Percentiles rank a stretch among this genome's conserved stretches.
Evolutionary conservation across 2,329 filamentous ascomycete species (phyloP).

Genomic region (Colletotrichum sp.): DNA sequence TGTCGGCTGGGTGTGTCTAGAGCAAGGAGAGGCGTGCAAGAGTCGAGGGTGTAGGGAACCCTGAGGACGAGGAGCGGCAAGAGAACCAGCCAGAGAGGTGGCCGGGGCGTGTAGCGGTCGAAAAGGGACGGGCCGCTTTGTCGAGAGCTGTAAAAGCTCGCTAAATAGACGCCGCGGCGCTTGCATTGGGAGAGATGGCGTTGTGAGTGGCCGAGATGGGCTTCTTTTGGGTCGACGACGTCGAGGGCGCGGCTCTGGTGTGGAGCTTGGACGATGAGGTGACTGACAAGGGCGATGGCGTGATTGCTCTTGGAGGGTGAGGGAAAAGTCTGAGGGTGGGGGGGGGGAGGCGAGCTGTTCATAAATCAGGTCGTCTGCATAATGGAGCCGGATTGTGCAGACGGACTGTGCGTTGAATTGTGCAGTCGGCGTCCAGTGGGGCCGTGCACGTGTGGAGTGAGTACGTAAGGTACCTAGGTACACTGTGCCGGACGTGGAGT

Average conservation of each 20-base stretch:
- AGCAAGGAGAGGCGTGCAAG: conserved; percentile 10
- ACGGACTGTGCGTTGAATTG: background rate
- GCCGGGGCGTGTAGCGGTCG: background rate
- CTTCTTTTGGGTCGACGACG: conserved; percentile 17
- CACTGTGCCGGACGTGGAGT: background rate
- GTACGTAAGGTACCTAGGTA: background rate
- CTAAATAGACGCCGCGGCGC: conserved; percentile 20
- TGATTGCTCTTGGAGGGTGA: conserved; percentile 9
- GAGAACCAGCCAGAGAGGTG: background rate
- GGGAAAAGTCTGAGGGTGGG: background rate
- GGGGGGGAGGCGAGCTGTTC: background rate
- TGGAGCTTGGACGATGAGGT: conserved; percentile 21
- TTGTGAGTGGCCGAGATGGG: conserved; percentile 13
- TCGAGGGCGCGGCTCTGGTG: conserved; percentile 21
- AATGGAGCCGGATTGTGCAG: background rate
- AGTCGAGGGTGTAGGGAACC: background rate
- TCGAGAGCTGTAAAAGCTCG: conserved; percentile 18
- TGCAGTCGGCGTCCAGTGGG: background rate
- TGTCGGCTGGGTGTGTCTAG: conserved; percentile 9
- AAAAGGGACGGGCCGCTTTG: conserved; percentile 13
- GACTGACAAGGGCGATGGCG: conserved; percentile 21
- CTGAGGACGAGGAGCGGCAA: background rate
- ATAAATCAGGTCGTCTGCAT: background rate
- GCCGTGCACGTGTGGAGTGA: background rate
- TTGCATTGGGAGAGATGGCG: conserved; percentile 6